phyloP scores from a whole-genome alignment of 345 rosid species.

The Rhizophora apiculata region DNA sequence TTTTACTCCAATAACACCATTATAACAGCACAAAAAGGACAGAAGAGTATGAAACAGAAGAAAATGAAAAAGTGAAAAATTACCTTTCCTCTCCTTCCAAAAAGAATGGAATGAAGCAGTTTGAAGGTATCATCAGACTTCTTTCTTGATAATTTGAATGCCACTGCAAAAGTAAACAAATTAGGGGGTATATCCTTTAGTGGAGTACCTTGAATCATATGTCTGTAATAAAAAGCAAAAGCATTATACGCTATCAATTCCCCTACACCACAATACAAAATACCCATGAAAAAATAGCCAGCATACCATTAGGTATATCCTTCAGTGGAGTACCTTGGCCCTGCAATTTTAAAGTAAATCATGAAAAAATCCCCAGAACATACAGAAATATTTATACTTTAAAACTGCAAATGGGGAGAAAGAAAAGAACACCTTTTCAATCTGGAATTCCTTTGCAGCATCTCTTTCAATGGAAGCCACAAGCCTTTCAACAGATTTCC shows the following conservation, averaged over 20 bases:
- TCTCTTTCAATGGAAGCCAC: constrained; percentile 76
- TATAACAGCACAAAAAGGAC: neutral
- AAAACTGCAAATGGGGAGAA: constrained; percentile 6
- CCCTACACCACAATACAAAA: neutral
- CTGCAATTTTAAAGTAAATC: constrained; percentile 46
- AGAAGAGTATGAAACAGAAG: neutral
- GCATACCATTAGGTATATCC: constrained; percentile 88
- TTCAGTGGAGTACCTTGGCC: constrained; percentile 82
- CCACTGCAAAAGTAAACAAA: constrained; percentile 49
- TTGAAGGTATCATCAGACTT: constrained; percentile 75
- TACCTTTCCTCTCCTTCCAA: constrained; percentile 87
- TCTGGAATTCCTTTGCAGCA: constrained; percentile 55
- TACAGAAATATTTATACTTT: neutral
- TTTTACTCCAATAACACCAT: neutral
- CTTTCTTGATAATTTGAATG: constrained; percentile 69
- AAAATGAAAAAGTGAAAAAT: constrained; percentile 10
- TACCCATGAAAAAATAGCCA: neutral
- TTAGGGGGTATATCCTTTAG: neutral
- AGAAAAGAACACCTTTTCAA: constrained; percentile 57
- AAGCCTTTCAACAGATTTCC: constrained; percentile 90
- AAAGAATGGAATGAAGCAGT: constrained; percentile 69
- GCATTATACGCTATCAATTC: neutral
- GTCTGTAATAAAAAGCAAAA: too few relatives aligned
- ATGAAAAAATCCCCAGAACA: constrained; percentile 14
- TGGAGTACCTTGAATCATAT: too few relatives aligned